These are phyloP conservation scores for Auricularia cornea DNA, from an alignment of 768 basidiomycete species.

Conservation along the genomic window DNA sequence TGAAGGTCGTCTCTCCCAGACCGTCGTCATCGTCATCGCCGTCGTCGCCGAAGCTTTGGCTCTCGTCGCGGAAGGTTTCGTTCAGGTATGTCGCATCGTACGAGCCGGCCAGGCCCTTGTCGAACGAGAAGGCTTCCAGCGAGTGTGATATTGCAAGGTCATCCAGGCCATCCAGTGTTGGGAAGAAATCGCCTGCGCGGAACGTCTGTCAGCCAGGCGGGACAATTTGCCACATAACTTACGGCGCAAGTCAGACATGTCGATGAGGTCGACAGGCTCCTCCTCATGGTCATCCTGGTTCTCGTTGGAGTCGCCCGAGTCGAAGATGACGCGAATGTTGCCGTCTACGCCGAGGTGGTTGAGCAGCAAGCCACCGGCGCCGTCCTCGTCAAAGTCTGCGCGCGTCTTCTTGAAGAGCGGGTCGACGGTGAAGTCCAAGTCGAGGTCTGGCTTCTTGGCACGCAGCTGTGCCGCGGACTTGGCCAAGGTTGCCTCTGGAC, in stretches of 20 bases:
- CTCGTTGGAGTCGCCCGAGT: constrained; percentile 84
- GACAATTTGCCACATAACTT: constrained; percentile 15
- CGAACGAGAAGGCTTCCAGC: constrained; percentile 74
- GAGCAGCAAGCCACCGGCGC: constrained; percentile 92
- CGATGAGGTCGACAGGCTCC: constrained; percentile 62
- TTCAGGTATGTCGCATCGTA: constrained; percentile 57
- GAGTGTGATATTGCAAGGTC: constrained; percentile 74
- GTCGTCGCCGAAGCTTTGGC: constrained; percentile 16
- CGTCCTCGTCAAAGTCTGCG: constrained; percentile 98
- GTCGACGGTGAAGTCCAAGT: constrained; percentile 93
- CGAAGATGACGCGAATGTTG: constrained; percentile 85
- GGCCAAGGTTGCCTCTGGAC: constrained; percentile 79
- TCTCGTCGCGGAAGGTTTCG: constrained; percentile 32
- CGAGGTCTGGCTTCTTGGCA: constrained; percentile 70
- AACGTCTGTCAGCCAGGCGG: background rate
- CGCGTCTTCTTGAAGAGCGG: constrained; percentile 97
- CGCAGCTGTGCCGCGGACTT: constrained; percentile 73
- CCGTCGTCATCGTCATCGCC: constrained; percentile 40
- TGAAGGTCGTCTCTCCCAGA: constrained; percentile 17
- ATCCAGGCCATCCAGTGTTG: constrained; percentile 54
- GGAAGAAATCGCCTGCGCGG: constrained; percentile 57
- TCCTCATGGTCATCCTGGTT: constrained; percentile 51
- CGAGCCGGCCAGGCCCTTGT: constrained; percentile 51
- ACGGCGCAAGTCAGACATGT: constrained; percentile 53
- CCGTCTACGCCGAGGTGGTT: constrained; percentile 88